Conservation (phyloP, 1,284 basidiomycete species). For the Malassezia yamatoensis region DNA sequence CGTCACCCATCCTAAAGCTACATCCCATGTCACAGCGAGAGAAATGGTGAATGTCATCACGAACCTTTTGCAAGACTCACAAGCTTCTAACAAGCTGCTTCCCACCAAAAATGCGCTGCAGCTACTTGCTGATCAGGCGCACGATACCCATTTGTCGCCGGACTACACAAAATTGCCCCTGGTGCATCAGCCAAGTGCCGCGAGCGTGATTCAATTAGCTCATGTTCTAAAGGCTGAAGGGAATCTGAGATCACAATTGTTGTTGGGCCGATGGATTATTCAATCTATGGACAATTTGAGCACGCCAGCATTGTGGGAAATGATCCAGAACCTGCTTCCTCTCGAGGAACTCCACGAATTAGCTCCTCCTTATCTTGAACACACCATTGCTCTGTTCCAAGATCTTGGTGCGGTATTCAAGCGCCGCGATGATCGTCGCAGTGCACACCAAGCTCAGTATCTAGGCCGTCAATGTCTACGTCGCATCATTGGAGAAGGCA, state of each 20-base stretch:
- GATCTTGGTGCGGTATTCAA: conserved; percentile 5
- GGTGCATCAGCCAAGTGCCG: too few species aligned
- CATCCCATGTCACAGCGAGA: neutral
- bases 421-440: conserved; percentile 2
- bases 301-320: conserved; percentile 11
- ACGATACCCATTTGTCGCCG: too few species aligned
- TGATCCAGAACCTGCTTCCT: conserved; percentile 3
- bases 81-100: too few species aligned
- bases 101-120: too few species aligned
- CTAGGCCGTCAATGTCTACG: conserved; percentile 1
- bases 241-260: neutral
- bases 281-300: conserved; percentile 10
- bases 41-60: too few species aligned
- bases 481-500: neutral
- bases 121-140: too few species aligned
- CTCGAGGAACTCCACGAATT: neutral
- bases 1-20: neutral
- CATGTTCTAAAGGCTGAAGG: too few species aligned
- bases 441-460: neutral
- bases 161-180: too few species aligned
- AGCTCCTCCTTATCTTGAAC: neutral
- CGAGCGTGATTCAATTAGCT: too few species aligned
- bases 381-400: neutral
- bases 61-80: too few species aligned
- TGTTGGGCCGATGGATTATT: conserved; percentile 2